These are phyloP conservation scores for Cicer chorassanicum DNA, from an alignment of 306 rosid genomes.

Conservation along the genomic window DNA sequence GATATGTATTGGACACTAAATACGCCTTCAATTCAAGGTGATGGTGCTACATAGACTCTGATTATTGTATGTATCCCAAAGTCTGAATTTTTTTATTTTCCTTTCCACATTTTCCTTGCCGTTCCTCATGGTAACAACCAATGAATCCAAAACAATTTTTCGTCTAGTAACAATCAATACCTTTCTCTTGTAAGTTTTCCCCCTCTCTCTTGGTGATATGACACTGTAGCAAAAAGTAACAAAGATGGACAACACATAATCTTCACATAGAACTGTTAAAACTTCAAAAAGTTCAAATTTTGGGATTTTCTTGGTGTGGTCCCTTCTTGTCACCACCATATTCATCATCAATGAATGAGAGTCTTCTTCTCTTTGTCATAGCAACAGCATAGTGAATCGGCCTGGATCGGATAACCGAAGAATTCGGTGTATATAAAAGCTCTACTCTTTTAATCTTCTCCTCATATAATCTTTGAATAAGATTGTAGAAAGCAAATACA, in stretches of 20 bases:
- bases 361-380: constrained; percentile 63
- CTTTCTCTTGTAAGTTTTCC: constrained; percentile 35
- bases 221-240: constrained; percentile 35
- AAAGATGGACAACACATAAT: constrained; percentile 37
- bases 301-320: constrained; percentile 42
- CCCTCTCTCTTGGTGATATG: constrained; percentile 31
- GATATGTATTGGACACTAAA: too few relatives aligned
- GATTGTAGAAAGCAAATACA: constrained; percentile 56
- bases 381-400: constrained; percentile 48
- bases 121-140: constrained; percentile 42
- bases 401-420: constrained; percentile 41
- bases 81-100: constrained; percentile 38
- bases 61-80: constrained; percentile 47
- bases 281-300: constrained; percentile 30
- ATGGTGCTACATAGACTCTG: neutral
- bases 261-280: constrained; percentile 41
- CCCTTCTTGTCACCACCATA: constrained; percentile 52
- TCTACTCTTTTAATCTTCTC: constrained; percentile 48
- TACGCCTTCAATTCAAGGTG: too few relatives aligned
- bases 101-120: constrained; percentile 40
- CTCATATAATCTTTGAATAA: constrained; percentile 56
- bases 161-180: constrained; percentile 41
- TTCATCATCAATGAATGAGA: constrained; percentile 52
- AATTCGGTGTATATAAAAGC: constrained; percentile 45
- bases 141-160: constrained; percentile 46